phyloP scores from a whole-genome alignment of 148 eudicot species.

The Oxyria digyna region DNA sequence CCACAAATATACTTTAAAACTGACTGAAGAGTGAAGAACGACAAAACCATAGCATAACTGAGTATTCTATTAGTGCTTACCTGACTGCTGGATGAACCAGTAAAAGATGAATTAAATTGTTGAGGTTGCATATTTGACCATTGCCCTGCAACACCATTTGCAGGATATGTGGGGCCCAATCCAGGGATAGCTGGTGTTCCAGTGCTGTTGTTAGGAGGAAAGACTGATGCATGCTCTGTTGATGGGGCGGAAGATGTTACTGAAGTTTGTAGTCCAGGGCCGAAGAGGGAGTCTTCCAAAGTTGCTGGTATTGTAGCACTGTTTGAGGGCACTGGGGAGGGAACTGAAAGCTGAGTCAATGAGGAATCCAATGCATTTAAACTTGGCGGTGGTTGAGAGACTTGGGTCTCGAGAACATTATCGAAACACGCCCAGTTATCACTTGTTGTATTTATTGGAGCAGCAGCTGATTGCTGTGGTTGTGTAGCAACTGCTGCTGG shows the following conservation, averaged over 20 bases:
- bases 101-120: slow-evolving; percentile 18
- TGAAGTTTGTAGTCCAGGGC: slow-evolving; percentile 20
- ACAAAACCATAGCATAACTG: not conserved
- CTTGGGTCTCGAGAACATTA: slow-evolving; percentile 31
- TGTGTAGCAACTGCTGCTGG: slow-evolving; percentile 33
- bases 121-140: slow-evolving; percentile 37
- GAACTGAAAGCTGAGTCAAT: slow-evolving; percentile 45
- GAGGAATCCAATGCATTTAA: slow-evolving; percentile 41
- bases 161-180: slow-evolving; percentile 18
- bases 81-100: slow-evolving; percentile 29
- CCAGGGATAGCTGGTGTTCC: slow-evolving; percentile 13
- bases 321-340: slow-evolving; percentile 25
- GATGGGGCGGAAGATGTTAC: slow-evolving; percentile 10
- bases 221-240: no score
- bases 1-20: not conserved
- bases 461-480: slow-evolving; percentile 26
- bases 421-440: slow-evolving; percentile 93
- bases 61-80: slow-evolving; percentile 13
- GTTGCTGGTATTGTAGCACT: slow-evolving; percentile 25
- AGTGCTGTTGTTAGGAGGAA: not conserved
- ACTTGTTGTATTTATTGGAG: slow-evolving; percentile 29
- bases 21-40: not conserved
- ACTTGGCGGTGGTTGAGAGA: slow-evolving; percentile 35
- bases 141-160: slow-evolving; percentile 30
- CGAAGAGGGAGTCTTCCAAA: slow-evolving; percentile 20